A percentile compares a stretch with the other conserved stretches of the same genome.
Conservation (phyloP, 108 stramenopile genomes). For the Cyclotella atomus region DNA sequence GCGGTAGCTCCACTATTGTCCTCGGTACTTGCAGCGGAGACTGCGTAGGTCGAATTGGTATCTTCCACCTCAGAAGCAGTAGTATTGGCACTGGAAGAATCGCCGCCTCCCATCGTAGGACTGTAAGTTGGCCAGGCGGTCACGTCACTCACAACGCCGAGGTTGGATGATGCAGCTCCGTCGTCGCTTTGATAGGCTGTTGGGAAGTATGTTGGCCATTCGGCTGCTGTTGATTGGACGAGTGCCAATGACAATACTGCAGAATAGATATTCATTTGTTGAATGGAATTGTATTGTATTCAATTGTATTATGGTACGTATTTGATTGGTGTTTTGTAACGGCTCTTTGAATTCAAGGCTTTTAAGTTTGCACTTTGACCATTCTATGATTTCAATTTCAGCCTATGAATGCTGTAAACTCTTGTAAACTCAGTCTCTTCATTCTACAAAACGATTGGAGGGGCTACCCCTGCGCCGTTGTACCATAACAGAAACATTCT, state of each 20-base stretch:
- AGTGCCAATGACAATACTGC: background rate
- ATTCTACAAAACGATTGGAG: too few species aligned
- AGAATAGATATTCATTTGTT: background rate
- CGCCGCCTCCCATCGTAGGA: background rate
- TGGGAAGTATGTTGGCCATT: background rate
- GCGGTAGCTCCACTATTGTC: background rate
- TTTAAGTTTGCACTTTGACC: too few species aligned
- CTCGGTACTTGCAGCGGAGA: background rate
- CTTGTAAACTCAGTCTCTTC: too few species aligned
- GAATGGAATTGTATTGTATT: too few species aligned
- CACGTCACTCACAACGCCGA: background rate
- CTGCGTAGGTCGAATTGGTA: background rate
- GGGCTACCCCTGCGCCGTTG: too few species aligned
- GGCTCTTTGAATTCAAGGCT: too few species aligned
- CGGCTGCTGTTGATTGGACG: background rate
- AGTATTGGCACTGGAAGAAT: background rate
- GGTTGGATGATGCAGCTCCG: background rate
- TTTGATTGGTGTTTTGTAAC: background rate
- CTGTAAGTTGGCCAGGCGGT: slow-evolving; percentile 1
- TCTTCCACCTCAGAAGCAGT: background rate
- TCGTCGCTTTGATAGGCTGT: background rate
- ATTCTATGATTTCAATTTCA: too few species aligned
- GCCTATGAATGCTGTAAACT: too few species aligned
- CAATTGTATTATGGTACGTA: background rate
- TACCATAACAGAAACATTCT: too few species aligned